These are phyloP conservation scores for Pythium apleroticum DNA, from an alignment of 352 stramenopile genomes.

Conservation along the genomic window DNA sequence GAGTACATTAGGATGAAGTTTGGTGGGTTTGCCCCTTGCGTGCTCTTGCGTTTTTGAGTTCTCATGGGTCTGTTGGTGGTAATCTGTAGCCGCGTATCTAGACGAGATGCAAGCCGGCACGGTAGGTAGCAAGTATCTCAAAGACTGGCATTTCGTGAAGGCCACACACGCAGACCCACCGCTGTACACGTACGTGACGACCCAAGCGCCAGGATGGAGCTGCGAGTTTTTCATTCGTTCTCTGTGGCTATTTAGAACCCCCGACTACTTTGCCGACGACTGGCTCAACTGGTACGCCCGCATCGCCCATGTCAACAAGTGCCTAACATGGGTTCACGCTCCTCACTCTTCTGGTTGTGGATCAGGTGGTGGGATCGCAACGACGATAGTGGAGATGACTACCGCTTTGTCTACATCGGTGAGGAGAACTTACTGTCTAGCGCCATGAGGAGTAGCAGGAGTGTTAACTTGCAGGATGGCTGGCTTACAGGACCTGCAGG, in stretches of 20 bases:
- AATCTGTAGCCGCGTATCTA: constrained; percentile 60
- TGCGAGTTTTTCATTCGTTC: too few relatives aligned
- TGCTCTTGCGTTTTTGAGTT: background rate
- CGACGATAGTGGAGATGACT: constrained; percentile 75
- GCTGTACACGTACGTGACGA: constrained; percentile 51
- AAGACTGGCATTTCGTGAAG: constrained; percentile 87
- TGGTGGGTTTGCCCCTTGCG: constrained; percentile 29
- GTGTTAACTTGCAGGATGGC: background rate
- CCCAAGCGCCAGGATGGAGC: too few relatives aligned
- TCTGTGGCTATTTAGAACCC: constrained; percentile 45
- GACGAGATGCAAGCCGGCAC: constrained; percentile 43
- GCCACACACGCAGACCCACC: constrained; percentile 38
- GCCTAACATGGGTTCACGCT: background rate
- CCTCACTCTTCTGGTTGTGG: background rate
- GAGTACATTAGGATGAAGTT: constrained; percentile 60
- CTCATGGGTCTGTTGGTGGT: background rate
- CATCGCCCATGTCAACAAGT: background rate
- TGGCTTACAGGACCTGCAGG: constrained; percentile 60
- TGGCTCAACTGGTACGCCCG: constrained; percentile 88
- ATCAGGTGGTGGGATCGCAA: constrained; percentile 80
- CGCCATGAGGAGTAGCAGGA: background rate
- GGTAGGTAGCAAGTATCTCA: constrained; percentile 71
- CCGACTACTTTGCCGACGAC: constrained; percentile 87
- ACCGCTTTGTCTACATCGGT: constrained; percentile 97
- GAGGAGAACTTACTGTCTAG: background rate